Evolutionary conservation across 305 asterid species (phyloP).

Genomic region (Solanum hybrid): DNA sequence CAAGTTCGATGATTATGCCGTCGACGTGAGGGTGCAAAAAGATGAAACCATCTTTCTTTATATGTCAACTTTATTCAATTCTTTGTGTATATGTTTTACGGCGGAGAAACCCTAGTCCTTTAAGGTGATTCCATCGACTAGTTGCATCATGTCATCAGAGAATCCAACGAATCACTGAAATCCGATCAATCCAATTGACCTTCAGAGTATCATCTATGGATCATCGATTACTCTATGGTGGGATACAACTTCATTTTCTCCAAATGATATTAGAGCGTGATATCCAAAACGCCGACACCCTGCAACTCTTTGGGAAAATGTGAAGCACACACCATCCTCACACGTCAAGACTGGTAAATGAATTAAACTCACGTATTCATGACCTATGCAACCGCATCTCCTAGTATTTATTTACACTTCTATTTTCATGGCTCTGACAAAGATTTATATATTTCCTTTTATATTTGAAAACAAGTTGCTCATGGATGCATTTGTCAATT

Average conservation of each 20-base stretch:
- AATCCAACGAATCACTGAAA: slow-evolving; percentile 15
- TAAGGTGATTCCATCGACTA: slow-evolving; percentile 39
- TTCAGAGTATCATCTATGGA: slow-evolving; percentile 53
- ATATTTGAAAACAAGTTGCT: background rate
- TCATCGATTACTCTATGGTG: slow-evolving; percentile 55
- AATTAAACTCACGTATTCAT: too few relatives aligned
- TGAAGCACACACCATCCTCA: background rate
- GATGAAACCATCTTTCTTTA: background rate
- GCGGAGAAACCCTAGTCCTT: slow-evolving; percentile 38
- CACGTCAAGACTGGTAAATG: background rate
- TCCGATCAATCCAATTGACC: background rate
- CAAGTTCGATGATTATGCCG: background rate
- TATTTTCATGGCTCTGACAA: background rate
- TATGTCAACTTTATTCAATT: slow-evolving; percentile 34
- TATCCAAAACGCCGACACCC: slow-evolving; percentile 31
- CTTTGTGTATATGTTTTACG: slow-evolving; percentile 57
- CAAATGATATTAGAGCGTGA: slow-evolving; percentile 37
- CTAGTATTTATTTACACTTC: too few relatives aligned
- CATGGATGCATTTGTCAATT: background rate
- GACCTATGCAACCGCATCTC: background rate
- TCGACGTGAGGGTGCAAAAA: background rate
- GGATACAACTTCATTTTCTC: slow-evolving; percentile 56
- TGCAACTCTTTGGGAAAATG: too few relatives aligned
- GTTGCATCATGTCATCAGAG: slow-evolving; percentile 38
- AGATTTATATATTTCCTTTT: background rate